phyloP scores from a whole-genome alignment of 192 early-diverging fungal genomes.

The Podila epicladia region DNA sequence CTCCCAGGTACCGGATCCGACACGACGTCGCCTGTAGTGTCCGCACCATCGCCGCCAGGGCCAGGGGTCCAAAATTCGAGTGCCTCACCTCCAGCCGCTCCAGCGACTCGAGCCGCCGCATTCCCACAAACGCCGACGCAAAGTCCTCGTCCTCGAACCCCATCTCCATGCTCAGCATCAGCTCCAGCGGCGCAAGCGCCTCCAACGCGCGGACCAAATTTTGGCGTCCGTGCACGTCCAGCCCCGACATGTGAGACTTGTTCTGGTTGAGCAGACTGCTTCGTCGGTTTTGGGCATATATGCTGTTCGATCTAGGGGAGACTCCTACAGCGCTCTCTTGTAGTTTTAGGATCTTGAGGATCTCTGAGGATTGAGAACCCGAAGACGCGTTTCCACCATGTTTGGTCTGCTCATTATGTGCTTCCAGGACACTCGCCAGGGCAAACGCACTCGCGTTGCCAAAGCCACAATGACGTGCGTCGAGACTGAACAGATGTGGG shows the following conservation, averaged over 20 bases:
- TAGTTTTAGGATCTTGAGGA: slow-evolving; percentile 14
- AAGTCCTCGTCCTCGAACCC: slow-evolving; percentile 24
- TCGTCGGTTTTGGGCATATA: background rate
- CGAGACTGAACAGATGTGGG: slow-evolving; percentile 2
- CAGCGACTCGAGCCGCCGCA: slow-evolving; percentile 17
- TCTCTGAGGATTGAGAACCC: background rate
- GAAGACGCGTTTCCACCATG: background rate
- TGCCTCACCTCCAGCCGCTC: slow-evolving; percentile 14
- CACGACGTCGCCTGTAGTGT: slow-evolving; percentile 14
- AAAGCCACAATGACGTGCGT: slow-evolving; percentile 24
- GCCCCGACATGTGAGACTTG: too few relatives aligned
- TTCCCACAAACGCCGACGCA: slow-evolving; percentile 27
- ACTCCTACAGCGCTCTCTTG: slow-evolving; percentile 7
- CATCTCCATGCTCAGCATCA: slow-evolving; percentile 14
- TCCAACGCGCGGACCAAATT: slow-evolving; percentile 18
- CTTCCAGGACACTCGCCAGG: slow-evolving; percentile 10
- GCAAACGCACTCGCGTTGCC: slow-evolving; percentile 27
- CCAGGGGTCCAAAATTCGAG: slow-evolving; percentile 25
- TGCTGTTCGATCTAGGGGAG: background rate
- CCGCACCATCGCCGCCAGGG: slow-evolving; percentile 22
- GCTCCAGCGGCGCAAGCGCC: slow-evolving; percentile 11
- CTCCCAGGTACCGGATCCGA: slow-evolving; percentile 6
- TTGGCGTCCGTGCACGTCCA: slow-evolving; percentile 2
- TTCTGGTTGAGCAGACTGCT: background rate
- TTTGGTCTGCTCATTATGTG: background rate